phyloP scores from a whole-genome alignment of 1,139 yeast genomes.

The Suhomyces coccinellae region DNA sequence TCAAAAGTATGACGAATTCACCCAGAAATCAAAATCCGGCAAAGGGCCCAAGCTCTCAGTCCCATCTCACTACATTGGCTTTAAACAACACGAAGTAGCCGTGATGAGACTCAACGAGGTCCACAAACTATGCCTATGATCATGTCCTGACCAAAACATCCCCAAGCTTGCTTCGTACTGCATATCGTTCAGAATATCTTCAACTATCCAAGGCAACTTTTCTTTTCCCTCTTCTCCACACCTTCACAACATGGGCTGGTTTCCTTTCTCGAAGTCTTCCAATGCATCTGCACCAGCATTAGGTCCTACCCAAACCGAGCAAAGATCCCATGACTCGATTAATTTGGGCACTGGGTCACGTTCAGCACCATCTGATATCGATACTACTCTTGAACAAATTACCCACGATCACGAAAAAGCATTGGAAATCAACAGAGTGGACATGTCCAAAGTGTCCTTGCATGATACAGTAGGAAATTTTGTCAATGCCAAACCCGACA shows the following conservation, averaged over 20 bases:
- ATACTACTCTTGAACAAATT: conserved; percentile 40
- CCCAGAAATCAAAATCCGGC: background rate
- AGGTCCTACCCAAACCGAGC: conserved; percentile 29
- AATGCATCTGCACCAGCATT: background rate
- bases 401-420: conserved; percentile 19
- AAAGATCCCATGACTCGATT: conserved; percentile 36
- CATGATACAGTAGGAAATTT: conserved; percentile 20
- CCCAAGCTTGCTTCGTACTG: background rate
- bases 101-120: conserved; percentile 39
- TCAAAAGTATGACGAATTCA: conserved; percentile 4
- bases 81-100: conserved; percentile 29
- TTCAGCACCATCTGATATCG: conserved; percentile 26
- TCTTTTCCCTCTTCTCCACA: background rate
- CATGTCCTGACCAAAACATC: background rate
- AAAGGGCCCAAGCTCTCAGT: conserved; percentile 5
- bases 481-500: conserved; percentile 30
- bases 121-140: conserved; percentile 25
- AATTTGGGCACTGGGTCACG: conserved; percentile 17
- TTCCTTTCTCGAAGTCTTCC: conserved; percentile 19
- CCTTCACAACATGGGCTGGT: conserved; percentile 26
- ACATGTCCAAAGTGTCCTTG: conserved; percentile 9
- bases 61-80: conserved; percentile 23
- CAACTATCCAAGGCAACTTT: conserved; percentile 3
- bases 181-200: background rate
- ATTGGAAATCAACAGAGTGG: conserved; percentile 16